Conservation (phyloP, 2,329 filamentous ascomycete species). For the Pseudogymnoascus sp. region DNA sequence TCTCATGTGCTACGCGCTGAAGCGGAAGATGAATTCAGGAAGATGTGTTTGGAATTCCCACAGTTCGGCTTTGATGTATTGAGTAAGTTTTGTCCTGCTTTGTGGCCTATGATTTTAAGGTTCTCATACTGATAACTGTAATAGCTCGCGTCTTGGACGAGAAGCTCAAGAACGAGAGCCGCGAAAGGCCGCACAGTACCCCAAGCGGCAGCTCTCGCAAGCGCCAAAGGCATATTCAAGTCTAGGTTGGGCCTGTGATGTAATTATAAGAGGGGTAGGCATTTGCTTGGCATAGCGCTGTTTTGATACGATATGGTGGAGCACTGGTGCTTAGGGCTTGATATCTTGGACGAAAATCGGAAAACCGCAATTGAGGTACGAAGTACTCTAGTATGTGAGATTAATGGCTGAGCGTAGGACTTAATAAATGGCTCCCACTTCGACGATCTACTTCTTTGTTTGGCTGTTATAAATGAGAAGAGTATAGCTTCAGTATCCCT, state of each 20-base stretch:
- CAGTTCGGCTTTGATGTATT: slow-evolving; percentile 92
- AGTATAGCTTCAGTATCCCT: not conserved
- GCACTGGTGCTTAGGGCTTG: not conserved
- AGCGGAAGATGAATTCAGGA: slow-evolving; percentile 76
- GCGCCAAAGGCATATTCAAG: slow-evolving; percentile 2
- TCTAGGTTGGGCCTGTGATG: not conserved
- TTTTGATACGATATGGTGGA: not conserved
- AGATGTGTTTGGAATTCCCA: slow-evolving; percentile 79
- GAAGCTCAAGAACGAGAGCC: slow-evolving; percentile 56
- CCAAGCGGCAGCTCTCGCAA: slow-evolving; percentile 8
- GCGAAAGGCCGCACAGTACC: slow-evolving; percentile 41
- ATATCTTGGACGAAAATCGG: not conserved
- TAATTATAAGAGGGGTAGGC: not conserved
- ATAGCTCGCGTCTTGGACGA: slow-evolving; percentile 56
- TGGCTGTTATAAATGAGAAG: not conserved
- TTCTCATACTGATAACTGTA: slow-evolving; percentile 17
- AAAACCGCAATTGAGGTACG: not conserved
- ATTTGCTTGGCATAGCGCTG: not conserved
- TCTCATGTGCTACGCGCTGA: slow-evolving; percentile 76
- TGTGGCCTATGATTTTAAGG: not conserved
- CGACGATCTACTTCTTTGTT: not conserved
- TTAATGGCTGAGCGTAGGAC: not conserved
- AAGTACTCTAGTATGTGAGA: not conserved
- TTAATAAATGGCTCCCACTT: not conserved
- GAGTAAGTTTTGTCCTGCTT: slow-evolving; percentile 42